Base-by-base conservation (phyloP, 2,329 filamentous ascomycete species). In the Colletotrichum eleusines region DNA sequence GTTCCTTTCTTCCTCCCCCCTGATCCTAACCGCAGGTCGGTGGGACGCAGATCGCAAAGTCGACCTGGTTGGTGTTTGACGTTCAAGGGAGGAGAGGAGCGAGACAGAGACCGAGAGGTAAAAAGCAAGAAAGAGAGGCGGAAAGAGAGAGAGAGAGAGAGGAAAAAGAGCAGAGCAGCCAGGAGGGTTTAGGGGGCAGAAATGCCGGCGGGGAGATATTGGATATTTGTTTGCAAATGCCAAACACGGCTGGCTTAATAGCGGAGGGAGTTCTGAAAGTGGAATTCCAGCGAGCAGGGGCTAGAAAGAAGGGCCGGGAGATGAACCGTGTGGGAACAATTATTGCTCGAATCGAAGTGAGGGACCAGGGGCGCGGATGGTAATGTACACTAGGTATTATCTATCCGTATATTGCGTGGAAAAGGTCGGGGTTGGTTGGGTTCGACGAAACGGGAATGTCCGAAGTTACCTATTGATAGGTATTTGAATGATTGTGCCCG, bases 181-280 rank as follows among this genome's bases (percentile, higher is more conserved):
- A 31, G 16, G 31, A 65, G 23, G 46, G 40, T 60, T n/a, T 23
- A 31, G 44, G 20, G 38, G 42, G 50, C 59, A 63, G 51, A 53
- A 57, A 58, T 59, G 53, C 51, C 67, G 68, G 64, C 68, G 64
- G 64, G 50, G 44, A 68, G 68, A 63, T 71, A 71, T 71, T 71
- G 68, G 58, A 71, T 68, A 63, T 68, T 71, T 71, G 68, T 64
- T 64, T 54, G 64, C 64, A 40, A 59, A 68, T 71, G 64, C 68
- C 68, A 71, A 63, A 71, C 68, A 53, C 44, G 35, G 28, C 46
- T 40, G 14, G 11, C 14, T 53, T 44, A 67, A 67, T 53, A 71
- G 67, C 63, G 67, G 68, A 71, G 64, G 57, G 58, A 44, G 50
- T 31, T 53, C 12, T 26, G 40, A 62, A 62, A 50, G 60, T 46